These are phyloP conservation scores for Mycena filopes DNA, from an alignment of 768 basidiomycete genomes.

Conservation along the genomic window DNA sequence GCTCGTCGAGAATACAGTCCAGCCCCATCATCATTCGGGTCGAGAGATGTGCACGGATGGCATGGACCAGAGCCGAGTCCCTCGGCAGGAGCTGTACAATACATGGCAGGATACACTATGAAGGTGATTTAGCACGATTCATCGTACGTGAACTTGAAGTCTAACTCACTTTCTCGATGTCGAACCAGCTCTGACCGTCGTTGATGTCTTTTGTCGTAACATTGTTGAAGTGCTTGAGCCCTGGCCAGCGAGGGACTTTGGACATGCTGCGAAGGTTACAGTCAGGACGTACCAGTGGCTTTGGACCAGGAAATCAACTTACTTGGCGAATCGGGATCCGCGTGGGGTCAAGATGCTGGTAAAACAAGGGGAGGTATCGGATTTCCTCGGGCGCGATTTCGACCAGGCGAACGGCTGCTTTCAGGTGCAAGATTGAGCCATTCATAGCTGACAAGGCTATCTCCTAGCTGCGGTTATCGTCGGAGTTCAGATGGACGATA, in stretches of 20 bases:
- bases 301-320: no score
- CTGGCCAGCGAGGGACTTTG: conserved; percentile 27
- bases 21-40: conserved; percentile 28
- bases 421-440: no score
- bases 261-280: conserved; percentile 24
- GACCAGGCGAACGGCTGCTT: no score
- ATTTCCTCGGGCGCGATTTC: no score
- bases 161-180: conserved; percentile 28
- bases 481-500: no score
- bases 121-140: not conserved
- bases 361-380: no score
- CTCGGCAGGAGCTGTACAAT: conserved; percentile 19
- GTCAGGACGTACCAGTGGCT: no score
- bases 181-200: conserved; percentile 26
- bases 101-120: conserved; percentile 24
- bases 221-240: conserved; percentile 27
- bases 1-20: conserved; percentile 22
- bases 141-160: no score
- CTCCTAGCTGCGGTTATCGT: no score
- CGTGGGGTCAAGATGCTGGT: no score
- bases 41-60: conserved; percentile 15
- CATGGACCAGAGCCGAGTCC: conserved; percentile 21
- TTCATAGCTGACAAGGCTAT: no score
- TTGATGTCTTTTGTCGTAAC: conserved; percentile 27
- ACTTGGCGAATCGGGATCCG: no score